Base-by-base conservation (phyloP, 345 rosid genomes). In the Angophora floribunda region DNA sequence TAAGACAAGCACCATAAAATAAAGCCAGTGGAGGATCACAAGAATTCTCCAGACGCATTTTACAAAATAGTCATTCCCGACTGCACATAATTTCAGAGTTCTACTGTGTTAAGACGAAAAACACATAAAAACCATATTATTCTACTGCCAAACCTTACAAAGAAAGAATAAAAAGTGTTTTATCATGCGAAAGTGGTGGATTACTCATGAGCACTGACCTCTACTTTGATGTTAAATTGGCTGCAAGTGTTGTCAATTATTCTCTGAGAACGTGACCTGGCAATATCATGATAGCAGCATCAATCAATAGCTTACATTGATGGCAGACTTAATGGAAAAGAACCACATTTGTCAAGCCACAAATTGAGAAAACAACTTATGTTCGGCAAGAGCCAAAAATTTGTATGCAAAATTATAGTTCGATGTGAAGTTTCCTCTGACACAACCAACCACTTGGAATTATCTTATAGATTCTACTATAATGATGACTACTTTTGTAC, bases 251-350 rank as follows among this genome's bases (percentile, higher is more conserved):
- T 91, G 78, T 95, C 96, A 86, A 97, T 91, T 89, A 96, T 94
- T 91, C 91, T 97, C 92, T 93, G 90, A 75, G 95, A 92, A 44
- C 93, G 92, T 70, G 98, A 95, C 92, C 99, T 96, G 95, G 84
- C 52, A 84, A 26, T 19, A 89, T n/a, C 47, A 80, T 2, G 22
- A 85, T 70, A 57, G 86, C 51, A 57, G 59, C 57, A 36, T 86
- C 50, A 51, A 57, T 86, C 65, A 52, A 57, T 52, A 30, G 65
- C 63, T 1, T 44, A 85, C 61, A 51, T 52, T 17, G 13, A 85
- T 22, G 24, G 30, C 15, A 52, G 53, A 75, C 28, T 41, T 49
- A 10, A 75, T 41, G 84, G 84, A 75, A 75, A 75, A 75, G 84
- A 9, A 75, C 49, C 84, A 41, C 84, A 36, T 75, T 75, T 32